Evolutionary conservation across 345 rosid species (phyloP), one percentile per base, ranked within the genome.

Genomic region (Cardamine resedifolia): DNA sequence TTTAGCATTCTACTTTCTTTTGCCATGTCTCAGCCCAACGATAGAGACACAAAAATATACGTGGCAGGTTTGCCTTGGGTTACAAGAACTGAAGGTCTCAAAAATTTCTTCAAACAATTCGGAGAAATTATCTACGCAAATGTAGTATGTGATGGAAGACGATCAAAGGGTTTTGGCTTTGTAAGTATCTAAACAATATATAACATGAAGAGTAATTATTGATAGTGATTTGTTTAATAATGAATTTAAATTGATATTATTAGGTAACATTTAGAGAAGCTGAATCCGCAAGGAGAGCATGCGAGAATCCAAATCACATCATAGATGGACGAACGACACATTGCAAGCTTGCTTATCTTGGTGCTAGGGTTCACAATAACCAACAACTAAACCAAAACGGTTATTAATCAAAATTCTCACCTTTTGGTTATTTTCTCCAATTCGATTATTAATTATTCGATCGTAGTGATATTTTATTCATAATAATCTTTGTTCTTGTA

Each of bases 251-350:
- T 63, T 26, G 11, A 30, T 19, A 64, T 30, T 19, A 2, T 9
- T 8, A 86, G 90, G 96, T 89, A 18, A 87, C 86, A 4, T 85
- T 89, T 19, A 83, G 74, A 74, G 91, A 85, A 72, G 81, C 82
- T 48, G 87, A 81, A 12, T 81, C 87, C 15, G 90, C 91, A 7
- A 67, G 51, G 18, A 83, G 84, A 61, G 88, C 90, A 43, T 89
- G 91, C 53, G 82, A 83, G 20, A 72, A 84, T 75, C 86, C 88
- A 14, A 81, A 73, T 58, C 91, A 85, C 0, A 81, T 77, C 18
- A 83, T 87, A 12, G 87, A 89, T 23, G 85, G 90, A 57, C 79
- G 88, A 70, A 76, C 76, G 60, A 83, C 85, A 11, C 83, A 68
- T 70, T 84, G 88, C 77, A 85, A 84, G 66, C 83, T 87, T 64